Evolutionary conservation across 352 stramenopile species (phyloP).

Genomic region (Phytophthora europaea): DNA sequence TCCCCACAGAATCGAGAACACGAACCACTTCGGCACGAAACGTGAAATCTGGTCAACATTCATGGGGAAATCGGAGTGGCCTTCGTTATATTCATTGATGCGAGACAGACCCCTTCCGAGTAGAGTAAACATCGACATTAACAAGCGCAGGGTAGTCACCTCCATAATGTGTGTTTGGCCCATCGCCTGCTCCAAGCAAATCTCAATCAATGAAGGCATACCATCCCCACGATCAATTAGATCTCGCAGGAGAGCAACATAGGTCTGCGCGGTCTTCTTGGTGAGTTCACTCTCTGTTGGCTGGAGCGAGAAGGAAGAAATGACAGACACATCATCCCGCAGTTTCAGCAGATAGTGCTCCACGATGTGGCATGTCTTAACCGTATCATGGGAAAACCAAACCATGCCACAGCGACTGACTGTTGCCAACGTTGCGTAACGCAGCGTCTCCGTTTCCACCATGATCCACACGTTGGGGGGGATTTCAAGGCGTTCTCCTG

Average conservation of each 20-base stretch:
- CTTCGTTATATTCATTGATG: slow-evolving; percentile 99
- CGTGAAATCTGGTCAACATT: slow-evolving; percentile 95
- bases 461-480: slow-evolving; percentile 99
- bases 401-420: slow-evolving; percentile 99
- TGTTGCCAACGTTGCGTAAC: slow-evolving; percentile 99
- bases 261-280: slow-evolving; percentile 73
- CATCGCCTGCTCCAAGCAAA: slow-evolving; percentile 95
- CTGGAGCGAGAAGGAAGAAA: slow-evolving; percentile 77
- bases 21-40: slow-evolving; percentile 98
- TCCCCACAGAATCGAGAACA: slow-evolving; percentile 99
- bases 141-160: slow-evolving; percentile 92
- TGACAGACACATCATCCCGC: slow-evolving; percentile 64
- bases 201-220: slow-evolving; percentile 88
- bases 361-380: slow-evolving; percentile 94
- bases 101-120: slow-evolving; percentile 94
- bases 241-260: slow-evolving; percentile 67
- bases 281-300: slow-evolving; percentile 71
- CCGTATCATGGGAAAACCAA: slow-evolving; percentile 98
- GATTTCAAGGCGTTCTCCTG: slow-evolving; percentile 98
- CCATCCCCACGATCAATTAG: slow-evolving; percentile 63
- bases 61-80: slow-evolving; percentile 99
- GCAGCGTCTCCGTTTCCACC: slow-evolving; percentile 99
- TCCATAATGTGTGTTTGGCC: slow-evolving; percentile 97
- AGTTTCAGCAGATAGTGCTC: slow-evolving; percentile 88
- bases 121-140: slow-evolving; percentile 98